phyloP scores from a whole-genome alignment of 169 alveolate genomes.

The Plasmodium reichenowi region DNA sequence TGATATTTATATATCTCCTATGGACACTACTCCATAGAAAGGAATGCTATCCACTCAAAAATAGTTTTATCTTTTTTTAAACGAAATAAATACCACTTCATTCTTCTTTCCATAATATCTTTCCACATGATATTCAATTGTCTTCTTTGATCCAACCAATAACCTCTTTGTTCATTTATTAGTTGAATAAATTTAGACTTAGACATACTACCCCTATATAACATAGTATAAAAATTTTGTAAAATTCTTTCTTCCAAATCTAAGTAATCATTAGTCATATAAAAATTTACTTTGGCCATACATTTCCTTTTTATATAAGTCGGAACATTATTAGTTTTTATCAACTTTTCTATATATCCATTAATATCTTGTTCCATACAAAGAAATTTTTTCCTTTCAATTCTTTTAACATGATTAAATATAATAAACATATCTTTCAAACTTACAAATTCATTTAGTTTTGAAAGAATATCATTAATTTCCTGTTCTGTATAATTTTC shows the following conservation, averaged over 20 bases:
- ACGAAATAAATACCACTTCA: neutral
- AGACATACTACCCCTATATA: neutral
- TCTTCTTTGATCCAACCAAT: constrained; percentile 22
- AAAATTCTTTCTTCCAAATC: neutral
- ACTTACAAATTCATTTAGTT: constrained; percentile 8
- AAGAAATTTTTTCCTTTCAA: constrained; percentile 19
- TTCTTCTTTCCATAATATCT: neutral
- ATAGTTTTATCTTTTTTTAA: no score
- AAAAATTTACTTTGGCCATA: neutral
- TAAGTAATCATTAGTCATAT: constrained; percentile 18
- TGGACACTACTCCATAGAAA: no score
- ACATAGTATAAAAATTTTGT: neutral
- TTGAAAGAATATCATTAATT: neutral
- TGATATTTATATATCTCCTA: no score
- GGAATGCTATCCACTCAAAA: no score
- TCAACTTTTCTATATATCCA: constrained; percentile 9
- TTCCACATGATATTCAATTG: constrained; percentile 1
- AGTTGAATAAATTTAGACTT: neutral
- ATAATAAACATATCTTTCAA: constrained; percentile 36
- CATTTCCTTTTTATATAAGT: constrained; percentile 4
- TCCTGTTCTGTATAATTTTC: neutral
- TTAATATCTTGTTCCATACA: constrained; percentile 19
- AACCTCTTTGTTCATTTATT: neutral
- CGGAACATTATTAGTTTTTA: neutral
- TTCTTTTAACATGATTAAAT: constrained; percentile 25